phyloP scores from a whole-genome alignment of 805 yeast species.

The Candida qinlingensis region DNA sequence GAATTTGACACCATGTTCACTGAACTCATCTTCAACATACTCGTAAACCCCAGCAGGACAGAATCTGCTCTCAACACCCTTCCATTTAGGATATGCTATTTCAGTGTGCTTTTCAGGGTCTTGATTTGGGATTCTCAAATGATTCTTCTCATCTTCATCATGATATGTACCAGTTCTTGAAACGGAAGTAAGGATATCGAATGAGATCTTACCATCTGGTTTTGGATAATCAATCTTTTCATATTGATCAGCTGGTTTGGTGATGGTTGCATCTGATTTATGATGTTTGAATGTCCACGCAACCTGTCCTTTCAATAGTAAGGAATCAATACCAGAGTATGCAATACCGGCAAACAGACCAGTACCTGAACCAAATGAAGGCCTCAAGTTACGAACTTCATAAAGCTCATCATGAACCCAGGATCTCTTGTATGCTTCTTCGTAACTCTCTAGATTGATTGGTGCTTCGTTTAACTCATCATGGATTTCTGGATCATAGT shows the following conservation, averaged over 20 bases:
- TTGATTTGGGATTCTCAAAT: constrained; percentile 65
- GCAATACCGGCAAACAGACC: constrained; percentile 78
- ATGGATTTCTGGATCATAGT: constrained; percentile 35
- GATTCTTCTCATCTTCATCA: constrained; percentile 90
- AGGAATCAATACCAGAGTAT: constrained; percentile 79
- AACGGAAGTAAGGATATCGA: constrained; percentile 91
- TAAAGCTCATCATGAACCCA: constrained; percentile 85
- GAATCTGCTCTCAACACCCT: constrained; percentile 87
- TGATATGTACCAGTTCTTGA: constrained; percentile 95
- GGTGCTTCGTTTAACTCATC: constrained; percentile 36
- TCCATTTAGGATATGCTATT: constrained; percentile 62
- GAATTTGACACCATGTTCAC: constrained; percentile 64
- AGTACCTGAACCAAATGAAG: constrained; percentile 75
- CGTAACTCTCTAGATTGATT: constrained; percentile 54
- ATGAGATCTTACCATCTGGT: constrained; percentile 90
- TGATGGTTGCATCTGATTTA: constrained; percentile 65
- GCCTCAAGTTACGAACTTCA: constrained; percentile 86
- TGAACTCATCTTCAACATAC: constrained; percentile 61
- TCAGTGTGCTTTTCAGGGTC: constrained; percentile 63
- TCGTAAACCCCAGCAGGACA: constrained; percentile 99
- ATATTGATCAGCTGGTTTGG: constrained; percentile 60
- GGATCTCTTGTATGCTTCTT: constrained; percentile 59
- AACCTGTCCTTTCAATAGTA: constrained; percentile 69
- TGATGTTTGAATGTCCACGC: constrained; percentile 84
- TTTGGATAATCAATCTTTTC: constrained; percentile 84